Evolutionary conservation across 352 stramenopile species (phyloP), one percentile per base, ranked within the genome.

Genomic region (Pythium oligandrum): DNA sequence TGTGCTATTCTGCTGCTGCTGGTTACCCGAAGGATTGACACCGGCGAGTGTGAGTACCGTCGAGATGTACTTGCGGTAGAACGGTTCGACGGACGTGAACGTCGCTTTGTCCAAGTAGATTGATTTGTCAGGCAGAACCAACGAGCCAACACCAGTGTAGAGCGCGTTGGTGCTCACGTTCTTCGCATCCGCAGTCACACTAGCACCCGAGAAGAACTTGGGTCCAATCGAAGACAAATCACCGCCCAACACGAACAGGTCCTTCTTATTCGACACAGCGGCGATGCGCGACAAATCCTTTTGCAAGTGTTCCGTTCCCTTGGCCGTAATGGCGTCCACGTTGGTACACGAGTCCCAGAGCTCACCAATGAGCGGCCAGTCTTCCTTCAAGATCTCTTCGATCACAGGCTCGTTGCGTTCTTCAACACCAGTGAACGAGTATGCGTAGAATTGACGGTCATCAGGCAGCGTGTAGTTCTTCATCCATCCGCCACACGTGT

Each of bases 81-180:
- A 55, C 36, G 47, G 57, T 46, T 75, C 66, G n/a, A 73, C 32
- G 35, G 51, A 42, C 3, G 50, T 12, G 8, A 70, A 65, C 4
- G 64, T 59, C 32, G 64, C 42, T 6, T 10, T 10, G 55, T 61
- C 53, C 45, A 96, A 78, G 44, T 97, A 90, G 59, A 96, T 96
- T 58, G 94, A 90, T 33, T 76, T 69, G 59, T 96, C 84, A 2
- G 86, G 79, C n/a, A 98, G 64, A 26, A 66, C 77, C 40, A 97
- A 70, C 4, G 88, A 62, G 7, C 55, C 70, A 54, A 94, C 71
- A 32, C 55, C 68, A 8, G 96, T 53, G 61, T 92, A 78, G 1
- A 81, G 60, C 11, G 93, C 66, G 45, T 79, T 84, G 40, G 73
- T 60, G 38, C 84, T 72, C 3, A 67, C 75, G 55, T 96, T 84